phyloP scores from a whole-genome alignment of 2,329 filamentous ascomycete species.

The Scedosporium dehoogii region DNA sequence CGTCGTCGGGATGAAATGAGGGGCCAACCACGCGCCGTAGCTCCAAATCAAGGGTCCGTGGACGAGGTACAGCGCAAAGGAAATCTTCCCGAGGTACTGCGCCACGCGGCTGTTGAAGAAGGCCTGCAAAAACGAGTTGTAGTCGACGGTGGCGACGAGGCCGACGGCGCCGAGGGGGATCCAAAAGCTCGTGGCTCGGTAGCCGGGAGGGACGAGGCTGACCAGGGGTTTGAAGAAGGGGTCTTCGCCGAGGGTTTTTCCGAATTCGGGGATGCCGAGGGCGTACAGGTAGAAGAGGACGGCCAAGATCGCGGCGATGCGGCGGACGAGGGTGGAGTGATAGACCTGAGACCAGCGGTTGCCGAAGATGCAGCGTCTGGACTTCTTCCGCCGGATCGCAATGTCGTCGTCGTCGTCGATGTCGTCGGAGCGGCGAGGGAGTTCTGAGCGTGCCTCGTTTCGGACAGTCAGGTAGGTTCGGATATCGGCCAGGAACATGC shows the following conservation, averaged over 20 bases:
- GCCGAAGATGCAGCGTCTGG: background rate
- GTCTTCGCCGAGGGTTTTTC: background rate
- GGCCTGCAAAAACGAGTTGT: constrained; percentile 44
- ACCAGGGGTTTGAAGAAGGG: constrained; percentile 36
- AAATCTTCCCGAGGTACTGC: constrained; percentile 53
- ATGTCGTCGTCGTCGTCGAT: background rate
- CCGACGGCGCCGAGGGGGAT: constrained; percentile 53
- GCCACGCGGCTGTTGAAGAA: constrained; percentile 50
- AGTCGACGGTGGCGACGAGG: constrained; percentile 43
- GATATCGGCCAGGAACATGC: constrained; percentile 49
- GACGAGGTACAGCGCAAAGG: constrained; percentile 53
- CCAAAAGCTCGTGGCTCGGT: constrained; percentile 40
- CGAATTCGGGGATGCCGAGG: constrained; percentile 3
- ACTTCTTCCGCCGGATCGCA: background rate
- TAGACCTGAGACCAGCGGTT: background rate
- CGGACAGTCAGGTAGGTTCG: background rate
- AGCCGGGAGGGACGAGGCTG: background rate
- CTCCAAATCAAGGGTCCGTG: constrained; percentile 52
- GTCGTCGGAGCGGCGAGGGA: background rate
- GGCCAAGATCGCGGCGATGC: background rate
- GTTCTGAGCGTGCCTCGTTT: background rate
- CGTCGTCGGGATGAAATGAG: constrained; percentile 44
- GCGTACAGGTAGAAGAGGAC: background rate
- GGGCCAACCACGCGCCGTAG: constrained; percentile 51
- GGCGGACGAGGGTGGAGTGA: background rate